A percentile compares a stretch with the other conserved stretches of the same genome.
Evolutionary conservation across 306 rosid genomes (phyloP).

Genomic region (Rubus parviflorus): DNA sequence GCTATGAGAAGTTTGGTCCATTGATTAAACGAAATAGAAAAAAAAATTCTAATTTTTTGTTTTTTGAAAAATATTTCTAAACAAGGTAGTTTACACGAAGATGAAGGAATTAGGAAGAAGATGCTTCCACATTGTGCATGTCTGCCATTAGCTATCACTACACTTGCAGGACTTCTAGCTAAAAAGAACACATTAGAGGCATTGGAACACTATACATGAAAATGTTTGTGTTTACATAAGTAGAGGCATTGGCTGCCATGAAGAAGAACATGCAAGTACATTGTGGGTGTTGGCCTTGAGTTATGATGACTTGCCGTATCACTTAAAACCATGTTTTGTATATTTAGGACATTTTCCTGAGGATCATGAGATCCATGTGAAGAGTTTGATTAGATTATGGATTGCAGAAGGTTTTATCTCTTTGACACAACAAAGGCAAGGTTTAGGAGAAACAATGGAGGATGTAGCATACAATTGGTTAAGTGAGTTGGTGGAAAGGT

Average conservation of each 20-base stretch:
- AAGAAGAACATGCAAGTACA: too few relatives aligned
- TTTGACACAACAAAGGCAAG: too few relatives aligned
- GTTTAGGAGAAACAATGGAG: too few relatives aligned
- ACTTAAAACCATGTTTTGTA: too few relatives aligned
- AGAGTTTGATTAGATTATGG: too few relatives aligned
- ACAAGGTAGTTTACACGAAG: not conserved
- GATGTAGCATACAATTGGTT: constrained; percentile 38
- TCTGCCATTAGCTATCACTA: not conserved
- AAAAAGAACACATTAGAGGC: not conserved
- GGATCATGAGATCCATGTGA: too few relatives aligned
- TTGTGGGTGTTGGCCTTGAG: too few relatives aligned
- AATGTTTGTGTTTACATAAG: constrained; percentile 26
- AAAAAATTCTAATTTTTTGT: not conserved
- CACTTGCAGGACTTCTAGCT: constrained; percentile 7
- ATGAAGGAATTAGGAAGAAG: not conserved
- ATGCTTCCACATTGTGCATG: not conserved
- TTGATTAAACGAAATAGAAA: too few relatives aligned
- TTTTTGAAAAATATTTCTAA: not conserved
- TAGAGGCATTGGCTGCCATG: constrained; percentile 30
- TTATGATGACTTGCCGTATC: too few relatives aligned
- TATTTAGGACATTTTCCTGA: too few relatives aligned
- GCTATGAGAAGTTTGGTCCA: too few relatives aligned
- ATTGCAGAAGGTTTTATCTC: too few relatives aligned
- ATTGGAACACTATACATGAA: constrained; percentile 30
- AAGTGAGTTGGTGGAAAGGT: constrained; percentile 41